A percentile compares a stretch with the other conserved stretches of the same genome.
Conservation (phyloP, 495 filamentous ascomycete genomes). For the Penicillium cataractarum region DNA sequence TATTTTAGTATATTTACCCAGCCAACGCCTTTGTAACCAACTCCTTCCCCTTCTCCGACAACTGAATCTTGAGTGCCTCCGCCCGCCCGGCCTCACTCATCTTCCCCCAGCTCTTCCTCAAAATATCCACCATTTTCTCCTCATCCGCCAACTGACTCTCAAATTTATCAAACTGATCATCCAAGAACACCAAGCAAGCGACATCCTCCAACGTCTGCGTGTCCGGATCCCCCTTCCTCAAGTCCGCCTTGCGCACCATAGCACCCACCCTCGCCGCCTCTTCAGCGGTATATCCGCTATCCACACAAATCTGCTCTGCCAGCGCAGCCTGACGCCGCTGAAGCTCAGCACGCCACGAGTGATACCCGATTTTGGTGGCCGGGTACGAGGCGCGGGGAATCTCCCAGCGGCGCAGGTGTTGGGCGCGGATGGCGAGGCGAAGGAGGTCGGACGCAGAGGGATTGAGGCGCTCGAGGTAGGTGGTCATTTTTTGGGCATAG, state of each 20-base stretch:
- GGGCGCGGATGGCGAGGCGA: constrained; percentile 74
- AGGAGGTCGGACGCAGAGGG: constrained; percentile 64
- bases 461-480: constrained; percentile 59
- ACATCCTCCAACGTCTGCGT: constrained; percentile 79
- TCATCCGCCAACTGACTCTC: constrained; percentile 65
- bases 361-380: constrained; percentile 69
- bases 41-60: constrained; percentile 59
- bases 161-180: constrained; percentile 81
- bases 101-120: constrained; percentile 85
- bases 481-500: constrained; percentile 78
- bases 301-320: constrained; percentile 56
- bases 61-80: constrained; percentile 66
- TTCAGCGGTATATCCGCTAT: constrained; percentile 49
- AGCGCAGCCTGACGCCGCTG: constrained; percentile 71
- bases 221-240: constrained; percentile 62
- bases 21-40: constrained; percentile 68
- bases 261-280: constrained; percentile 58
- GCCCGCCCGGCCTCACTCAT: constrained; percentile 69
- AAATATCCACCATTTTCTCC: constrained; percentile 72
- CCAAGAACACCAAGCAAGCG: constrained; percentile 82
- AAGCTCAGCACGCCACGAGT: constrained; percentile 71
- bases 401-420: constrained; percentile 84
- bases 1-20: constrained; percentile 25
- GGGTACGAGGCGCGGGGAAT: constrained; percentile 71
- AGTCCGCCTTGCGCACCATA: constrained; percentile 67